Evolutionary conservation across 225 moss, liverwort and hornwort species (phyloP).

Genomic region (Bryoerythrophyllum caledonicum): DNA sequence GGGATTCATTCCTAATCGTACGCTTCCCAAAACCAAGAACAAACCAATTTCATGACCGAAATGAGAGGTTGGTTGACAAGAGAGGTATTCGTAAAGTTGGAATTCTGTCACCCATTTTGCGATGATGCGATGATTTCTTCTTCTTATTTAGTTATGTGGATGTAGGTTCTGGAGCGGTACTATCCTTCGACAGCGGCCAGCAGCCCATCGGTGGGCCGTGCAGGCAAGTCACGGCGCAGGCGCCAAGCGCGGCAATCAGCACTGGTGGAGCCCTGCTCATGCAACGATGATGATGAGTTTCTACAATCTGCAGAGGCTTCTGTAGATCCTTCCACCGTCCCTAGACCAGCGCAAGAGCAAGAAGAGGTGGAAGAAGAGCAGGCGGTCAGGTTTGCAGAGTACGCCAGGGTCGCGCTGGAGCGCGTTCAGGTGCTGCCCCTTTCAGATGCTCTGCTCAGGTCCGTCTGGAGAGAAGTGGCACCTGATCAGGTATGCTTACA

Average conservation of each 20-base stretch:
- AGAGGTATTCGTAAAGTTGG: too few species aligned
- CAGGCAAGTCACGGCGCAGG: slow-evolving; percentile 59
- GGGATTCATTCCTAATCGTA: too few species aligned
- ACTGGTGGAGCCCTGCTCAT: slow-evolving; percentile 23
- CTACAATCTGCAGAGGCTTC: background rate
- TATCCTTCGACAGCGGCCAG: slow-evolving; percentile 49
- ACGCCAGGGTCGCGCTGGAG: slow-evolving; percentile 45
- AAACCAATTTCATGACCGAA: too few species aligned
- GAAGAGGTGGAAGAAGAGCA: slow-evolving; percentile 17
- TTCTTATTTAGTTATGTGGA: background rate
- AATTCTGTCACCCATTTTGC: too few species aligned
- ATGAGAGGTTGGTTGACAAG: too few species aligned
- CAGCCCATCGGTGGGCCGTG: slow-evolving; percentile 56
- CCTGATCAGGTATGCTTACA: slow-evolving; percentile 40
- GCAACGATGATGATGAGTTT: background rate
- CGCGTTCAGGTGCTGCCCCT: slow-evolving; percentile 40
- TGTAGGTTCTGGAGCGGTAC: slow-evolving; percentile 45
- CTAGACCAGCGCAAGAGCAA: slow-evolving; percentile 2
- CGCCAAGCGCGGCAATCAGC: slow-evolving; percentile 60
- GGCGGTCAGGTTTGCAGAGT: slow-evolving; percentile 44
- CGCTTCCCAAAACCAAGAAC: too few species aligned
- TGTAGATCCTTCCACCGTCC: background rate
- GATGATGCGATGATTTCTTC: too few species aligned
- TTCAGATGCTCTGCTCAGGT: slow-evolving; percentile 20
- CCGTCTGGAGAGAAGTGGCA: slow-evolving; percentile 51